Base-by-base conservation (phyloP, 441 rosid species). In the Pelargonium myrrhifolium region DNA sequence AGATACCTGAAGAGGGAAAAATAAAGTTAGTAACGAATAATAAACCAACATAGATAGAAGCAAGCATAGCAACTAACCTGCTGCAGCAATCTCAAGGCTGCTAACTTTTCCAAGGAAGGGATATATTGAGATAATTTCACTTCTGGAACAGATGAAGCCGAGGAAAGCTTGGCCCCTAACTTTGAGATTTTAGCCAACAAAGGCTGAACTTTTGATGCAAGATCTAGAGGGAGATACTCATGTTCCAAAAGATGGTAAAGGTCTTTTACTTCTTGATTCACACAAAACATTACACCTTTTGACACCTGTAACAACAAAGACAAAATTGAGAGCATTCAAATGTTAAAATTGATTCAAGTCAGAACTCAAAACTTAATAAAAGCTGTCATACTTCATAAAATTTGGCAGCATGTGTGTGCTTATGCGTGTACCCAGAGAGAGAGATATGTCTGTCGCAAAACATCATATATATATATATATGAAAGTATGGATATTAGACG, bases 241-340 rank as follows among this genome's bases (percentile, higher is more conserved):
- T 90, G 89, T 84, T 95, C 99, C 71, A 95, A 70, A 71, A 92
- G 82, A 83, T 89, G 83, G 80, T 87, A 92, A 45, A 92, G 89
- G 77, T 95, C 99, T 76, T 95, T 95, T 24, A 90, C 98, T 78
- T 95, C 99, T 78, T 88, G 99, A 24, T 84, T 86, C 2, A 87
- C 97, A 86, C 97, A 95, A 76, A 91, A 87, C 74, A 92, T 70
- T 51, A 92, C 97, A 69, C 99, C 99, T 77, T 87, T 92, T 26
- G 89, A 80, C 5, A 87, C 96, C 99, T 92, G 75, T 66, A 63
- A 76, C 68, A 69, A 42, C 37, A 24, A 21, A 35, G 39, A 35
- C 39, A 35, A 6, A 35, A 35, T 35, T 35, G 39, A 35, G 39
- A 35, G 39, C 39, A 35, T 35, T 35, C 6, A 35, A 35, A 35